Evolutionary conservation across 1,284 basidiomycete species (phyloP).

Genomic region (Leccinum pachyderme): DNA sequence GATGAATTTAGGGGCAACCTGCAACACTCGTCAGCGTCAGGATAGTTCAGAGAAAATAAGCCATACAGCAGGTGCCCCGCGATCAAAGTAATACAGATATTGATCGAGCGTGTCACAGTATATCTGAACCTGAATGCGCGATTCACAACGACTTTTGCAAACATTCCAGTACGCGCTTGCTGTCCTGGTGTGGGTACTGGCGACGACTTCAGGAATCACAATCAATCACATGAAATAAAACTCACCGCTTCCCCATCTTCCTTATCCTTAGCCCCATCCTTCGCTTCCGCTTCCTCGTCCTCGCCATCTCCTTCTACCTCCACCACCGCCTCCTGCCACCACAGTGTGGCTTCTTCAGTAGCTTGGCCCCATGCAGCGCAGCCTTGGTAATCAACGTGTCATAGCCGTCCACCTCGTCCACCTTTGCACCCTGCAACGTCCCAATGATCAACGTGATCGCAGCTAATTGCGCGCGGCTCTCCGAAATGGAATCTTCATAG

Average conservation of each 20-base stretch:
- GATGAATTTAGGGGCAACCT: too few species aligned
- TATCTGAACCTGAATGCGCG: slow-evolving; percentile 89
- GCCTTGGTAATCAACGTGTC: slow-evolving; percentile 96
- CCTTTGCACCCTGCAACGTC: slow-evolving; percentile 74
- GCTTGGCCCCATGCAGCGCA: slow-evolving; percentile 88
- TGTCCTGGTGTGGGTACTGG: slow-evolving; percentile 53
- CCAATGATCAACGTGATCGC: slow-evolving; percentile 92
- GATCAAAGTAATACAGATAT: slow-evolving; percentile 93
- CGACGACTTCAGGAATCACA: neutral
- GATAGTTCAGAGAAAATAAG: neutral
- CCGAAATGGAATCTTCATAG: slow-evolving; percentile 93
- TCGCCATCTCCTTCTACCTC: slow-evolving; percentile 38
- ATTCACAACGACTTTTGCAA: slow-evolving; percentile 64
- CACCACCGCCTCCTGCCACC: slow-evolving; percentile 81
- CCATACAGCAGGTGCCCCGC: slow-evolving; percentile 72
- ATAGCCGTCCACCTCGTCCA: slow-evolving; percentile 66
- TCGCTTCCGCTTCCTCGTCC: slow-evolving; percentile 29
- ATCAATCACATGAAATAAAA: slow-evolving; percentile 5
- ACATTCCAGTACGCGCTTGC: slow-evolving; percentile 93
- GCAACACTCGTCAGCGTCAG: too few species aligned
- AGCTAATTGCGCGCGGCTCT: slow-evolving; percentile 88
- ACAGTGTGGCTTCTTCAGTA: slow-evolving; percentile 96
- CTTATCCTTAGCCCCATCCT: slow-evolving; percentile 29
- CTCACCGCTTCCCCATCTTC: slow-evolving; percentile 59
- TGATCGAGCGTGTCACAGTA: slow-evolving; percentile 93